Evolutionary conservation across 305 asterid genomes (phyloP).

Genomic region (Ajuga reptans): DNA sequence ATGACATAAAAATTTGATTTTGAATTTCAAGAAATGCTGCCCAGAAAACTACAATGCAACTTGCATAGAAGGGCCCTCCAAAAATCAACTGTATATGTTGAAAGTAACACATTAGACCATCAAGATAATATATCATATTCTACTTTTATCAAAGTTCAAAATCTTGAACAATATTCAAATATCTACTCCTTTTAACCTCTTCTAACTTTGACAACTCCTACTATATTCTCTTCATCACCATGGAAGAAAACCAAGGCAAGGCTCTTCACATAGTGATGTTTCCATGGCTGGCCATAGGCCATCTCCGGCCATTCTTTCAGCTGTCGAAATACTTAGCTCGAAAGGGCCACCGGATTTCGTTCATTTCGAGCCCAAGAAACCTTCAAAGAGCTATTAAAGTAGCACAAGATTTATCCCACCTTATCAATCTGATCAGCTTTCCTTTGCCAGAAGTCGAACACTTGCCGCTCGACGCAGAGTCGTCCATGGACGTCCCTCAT

Average conservation of each 20-base stretch:
- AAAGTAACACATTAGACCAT: not conserved
- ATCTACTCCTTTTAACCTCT: not conserved
- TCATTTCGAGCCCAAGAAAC: conserved; percentile 76
- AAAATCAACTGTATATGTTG: not conserved
- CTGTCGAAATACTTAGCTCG: conserved; percentile 53
- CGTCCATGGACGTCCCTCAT: conserved; percentile 80
- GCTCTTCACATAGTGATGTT: conserved; percentile 70
- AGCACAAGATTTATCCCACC: conserved; percentile 39
- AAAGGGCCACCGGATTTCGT: conserved; percentile 59
- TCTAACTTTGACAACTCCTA: not conserved
- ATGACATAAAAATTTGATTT: not conserved
- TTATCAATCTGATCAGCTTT: conserved; percentile 37
- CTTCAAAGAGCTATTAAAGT: conserved; percentile 42
- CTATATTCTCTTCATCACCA: conserved; percentile 14
- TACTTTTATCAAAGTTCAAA: not conserved
- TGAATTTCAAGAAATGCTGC: not conserved
- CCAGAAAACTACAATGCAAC: not conserved
- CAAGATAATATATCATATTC: conserved; percentile 9
- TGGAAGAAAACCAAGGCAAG: conserved; percentile 39
- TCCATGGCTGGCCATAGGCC: conserved; percentile 95
- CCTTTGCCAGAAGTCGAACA: conserved; percentile 44
- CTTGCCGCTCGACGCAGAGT: conserved; percentile 62
- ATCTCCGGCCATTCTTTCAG: conserved; percentile 57
- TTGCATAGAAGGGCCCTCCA: conserved; percentile 11
- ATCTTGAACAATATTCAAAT: not conserved